Conservation (phyloP, 2,329 filamentous ascomycete genomes). For the Colletotrichum nymphaeae region DNA sequence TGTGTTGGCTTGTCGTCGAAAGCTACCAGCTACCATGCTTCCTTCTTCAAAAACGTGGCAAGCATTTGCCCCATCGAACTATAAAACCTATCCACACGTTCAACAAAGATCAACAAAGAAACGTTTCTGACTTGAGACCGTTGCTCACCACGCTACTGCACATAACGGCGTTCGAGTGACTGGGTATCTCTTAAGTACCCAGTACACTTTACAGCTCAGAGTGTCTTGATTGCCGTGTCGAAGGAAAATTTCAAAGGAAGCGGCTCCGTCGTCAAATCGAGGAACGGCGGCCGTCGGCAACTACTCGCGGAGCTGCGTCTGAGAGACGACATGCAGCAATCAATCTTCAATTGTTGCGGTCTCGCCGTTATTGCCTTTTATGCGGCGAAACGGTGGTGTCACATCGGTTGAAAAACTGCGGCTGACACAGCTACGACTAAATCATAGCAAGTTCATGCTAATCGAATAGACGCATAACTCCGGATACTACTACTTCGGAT, state of each 20-base stretch:
- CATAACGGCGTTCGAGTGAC: background rate
- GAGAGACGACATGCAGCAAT: background rate
- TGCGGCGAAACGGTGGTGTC: slow-evolving; percentile 10
- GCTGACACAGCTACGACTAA: background rate
- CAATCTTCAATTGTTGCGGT: background rate
- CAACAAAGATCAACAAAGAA: slow-evolving; percentile 22
- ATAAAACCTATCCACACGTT: background rate
- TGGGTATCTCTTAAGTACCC: background rate
- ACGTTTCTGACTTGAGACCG: slow-evolving; percentile 13
- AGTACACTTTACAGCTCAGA: slow-evolving; percentile 8
- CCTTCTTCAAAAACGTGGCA: slow-evolving; percentile 10
- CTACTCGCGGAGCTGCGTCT: background rate
- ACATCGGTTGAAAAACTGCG: background rate
- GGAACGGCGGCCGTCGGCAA: slow-evolving; percentile 4
- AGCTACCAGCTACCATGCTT: slow-evolving; percentile 3
- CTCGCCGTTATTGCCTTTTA: slow-evolving; percentile 4
- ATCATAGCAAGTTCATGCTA: slow-evolving; percentile 6
- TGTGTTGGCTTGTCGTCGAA: background rate
- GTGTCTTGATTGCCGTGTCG: background rate
- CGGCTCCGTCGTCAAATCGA: background rate
- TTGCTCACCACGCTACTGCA: slow-evolving; percentile 1
- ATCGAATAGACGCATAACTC: background rate
- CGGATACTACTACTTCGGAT: slow-evolving; percentile 4
- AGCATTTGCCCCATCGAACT: background rate
- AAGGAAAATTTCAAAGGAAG: background rate